phyloP scores from a whole-genome alignment of 2,329 filamentous ascomycete genomes.

The Dryadomyces quercus-mongolicae region DNA sequence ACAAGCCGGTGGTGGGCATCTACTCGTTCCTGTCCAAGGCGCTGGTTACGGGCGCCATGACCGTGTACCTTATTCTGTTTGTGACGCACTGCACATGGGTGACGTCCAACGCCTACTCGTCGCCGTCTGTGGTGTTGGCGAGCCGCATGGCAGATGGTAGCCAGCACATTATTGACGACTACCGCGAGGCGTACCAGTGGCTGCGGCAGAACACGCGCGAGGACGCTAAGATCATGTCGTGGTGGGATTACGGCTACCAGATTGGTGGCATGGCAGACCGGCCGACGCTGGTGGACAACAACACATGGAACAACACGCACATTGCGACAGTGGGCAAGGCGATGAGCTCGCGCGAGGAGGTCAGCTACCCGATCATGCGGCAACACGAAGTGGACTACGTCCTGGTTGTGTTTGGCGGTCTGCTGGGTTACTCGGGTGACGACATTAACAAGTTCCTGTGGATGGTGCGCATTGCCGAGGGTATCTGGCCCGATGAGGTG shows the following conservation, averaged over 20 bases:
- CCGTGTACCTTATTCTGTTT: slow-evolving; percentile 78
- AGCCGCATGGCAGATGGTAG: slow-evolving; percentile 86
- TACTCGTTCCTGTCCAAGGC: slow-evolving; percentile 71
- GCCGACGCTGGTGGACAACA: slow-evolving; percentile 96
- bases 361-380: slow-evolving; percentile 96
- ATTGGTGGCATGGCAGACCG: slow-evolving; percentile 99
- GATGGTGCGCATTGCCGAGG: slow-evolving; percentile 99
- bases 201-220: slow-evolving; percentile 91
- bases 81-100: slow-evolving; percentile 99
- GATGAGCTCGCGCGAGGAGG: slow-evolving; percentile 94
- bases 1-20: slow-evolving; percentile 67
- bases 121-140: slow-evolving; percentile 89
- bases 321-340: slow-evolving; percentile 98
- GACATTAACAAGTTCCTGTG: slow-evolving; percentile 99
- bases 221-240: slow-evolving; percentile 97
- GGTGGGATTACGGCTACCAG: slow-evolving; percentile 99
- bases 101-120: slow-evolving; percentile 97
- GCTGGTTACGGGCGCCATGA: slow-evolving; percentile 59
- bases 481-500: slow-evolving; percentile 99
- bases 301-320: slow-evolving; percentile 99
- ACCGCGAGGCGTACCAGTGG: slow-evolving; percentile 99
- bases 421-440: slow-evolving; percentile 93
- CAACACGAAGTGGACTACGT: slow-evolving; percentile 99
- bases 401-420: slow-evolving; percentile 89
- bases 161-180: slow-evolving; percentile 98